These are phyloP conservation scores for Saccharomycopsis phalli DNA, from an alignment of 1,139 yeast species.

Conservation along the genomic window DNA sequence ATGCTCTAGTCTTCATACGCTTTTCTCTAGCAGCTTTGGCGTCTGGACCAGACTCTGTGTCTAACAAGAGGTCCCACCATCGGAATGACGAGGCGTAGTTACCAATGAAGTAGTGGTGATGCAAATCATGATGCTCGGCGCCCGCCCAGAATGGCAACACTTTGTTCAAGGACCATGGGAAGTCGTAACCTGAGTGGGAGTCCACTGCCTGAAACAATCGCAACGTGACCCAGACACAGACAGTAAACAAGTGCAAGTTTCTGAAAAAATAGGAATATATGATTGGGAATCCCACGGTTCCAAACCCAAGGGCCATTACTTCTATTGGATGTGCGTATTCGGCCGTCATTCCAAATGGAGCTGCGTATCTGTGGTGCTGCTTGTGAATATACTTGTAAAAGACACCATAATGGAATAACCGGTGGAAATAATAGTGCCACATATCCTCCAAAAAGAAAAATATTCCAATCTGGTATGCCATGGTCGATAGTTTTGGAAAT, in stretches of 20 bases:
- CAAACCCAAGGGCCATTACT: slow-evolving; percentile 74
- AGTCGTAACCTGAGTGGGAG: slow-evolving; percentile 86
- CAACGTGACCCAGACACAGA: slow-evolving; percentile 64
- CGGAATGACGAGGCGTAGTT: slow-evolving; percentile 80
- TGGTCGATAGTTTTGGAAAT: slow-evolving; percentile 51
- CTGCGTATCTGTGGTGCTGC: slow-evolving; percentile 85
- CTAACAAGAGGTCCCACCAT: slow-evolving; percentile 69
- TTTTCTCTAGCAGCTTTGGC: slow-evolving; percentile 27
- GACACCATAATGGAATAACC: slow-evolving; percentile 65
- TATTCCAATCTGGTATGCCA: slow-evolving; percentile 48
- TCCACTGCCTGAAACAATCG: slow-evolving; percentile 83
- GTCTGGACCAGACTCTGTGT: slow-evolving; percentile 51
- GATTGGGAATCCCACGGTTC: slow-evolving; percentile 82
- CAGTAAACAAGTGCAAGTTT: slow-evolving; percentile 65
- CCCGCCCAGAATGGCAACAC: slow-evolving; percentile 89
- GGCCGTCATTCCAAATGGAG: slow-evolving; percentile 86
- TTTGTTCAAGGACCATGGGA: slow-evolving; percentile 82
- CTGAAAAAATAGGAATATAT: slow-evolving; percentile 46
- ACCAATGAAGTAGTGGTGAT: slow-evolving; percentile 69
- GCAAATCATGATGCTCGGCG: slow-evolving; percentile 88
- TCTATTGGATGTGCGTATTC: slow-evolving; percentile 89
- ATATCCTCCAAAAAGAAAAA: slow-evolving; percentile 75
- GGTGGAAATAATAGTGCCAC: slow-evolving; percentile 86
- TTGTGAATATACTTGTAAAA: slow-evolving; percentile 79
- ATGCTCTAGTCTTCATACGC: slow-evolving; percentile 25